phyloP scores from a whole-genome alignment of 352 stramenopile genomes.

The Phytophthora brassicae region DNA sequence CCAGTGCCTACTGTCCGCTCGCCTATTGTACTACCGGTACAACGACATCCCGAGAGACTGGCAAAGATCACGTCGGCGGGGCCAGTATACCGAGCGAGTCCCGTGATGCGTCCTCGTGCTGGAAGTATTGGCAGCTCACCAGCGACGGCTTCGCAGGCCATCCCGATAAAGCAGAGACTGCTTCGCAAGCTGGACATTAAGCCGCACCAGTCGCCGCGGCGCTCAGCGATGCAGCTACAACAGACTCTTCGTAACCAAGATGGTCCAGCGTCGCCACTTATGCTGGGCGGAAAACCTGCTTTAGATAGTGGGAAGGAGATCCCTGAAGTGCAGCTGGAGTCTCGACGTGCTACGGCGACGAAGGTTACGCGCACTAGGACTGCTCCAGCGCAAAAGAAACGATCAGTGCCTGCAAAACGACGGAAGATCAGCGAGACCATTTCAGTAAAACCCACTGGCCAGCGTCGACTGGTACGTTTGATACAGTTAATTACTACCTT shows the following conservation, averaged over 20 bases:
- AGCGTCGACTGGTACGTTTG: slow-evolving; percentile 14
- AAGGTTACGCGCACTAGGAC: slow-evolving; percentile 36
- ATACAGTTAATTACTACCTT: background rate
- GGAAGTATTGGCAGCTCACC: slow-evolving; percentile 22
- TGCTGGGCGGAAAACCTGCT: slow-evolving; percentile 31
- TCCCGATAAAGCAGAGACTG: slow-evolving; percentile 38
- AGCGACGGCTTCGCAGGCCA: slow-evolving; percentile 14
- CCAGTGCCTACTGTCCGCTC: slow-evolving; percentile 31
- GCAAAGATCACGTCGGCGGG: slow-evolving; percentile 60
- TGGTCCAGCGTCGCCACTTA: slow-evolving; percentile 27
- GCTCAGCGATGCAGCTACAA: slow-evolving; percentile 46
- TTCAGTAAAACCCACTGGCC: slow-evolving; percentile 5
- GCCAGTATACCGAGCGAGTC: slow-evolving; percentile 52
- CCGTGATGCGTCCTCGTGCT: slow-evolving; percentile 43
- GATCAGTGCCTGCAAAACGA: slow-evolving; percentile 18
- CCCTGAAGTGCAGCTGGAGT: slow-evolving; percentile 23
- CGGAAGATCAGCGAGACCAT: slow-evolving; percentile 23
- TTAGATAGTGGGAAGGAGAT: slow-evolving; percentile 22
- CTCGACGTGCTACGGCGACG: slow-evolving; percentile 28
- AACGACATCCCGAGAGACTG: slow-evolving; percentile 53
- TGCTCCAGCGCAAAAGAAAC: slow-evolving; percentile 19
- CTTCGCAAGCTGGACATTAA: slow-evolving; percentile 73
- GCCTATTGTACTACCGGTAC: slow-evolving; percentile 47
- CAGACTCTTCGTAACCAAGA: slow-evolving; percentile 21
- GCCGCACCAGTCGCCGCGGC: slow-evolving; percentile 70